Evolutionary conservation across 1,284 basidiomycete genomes (phyloP).

Genomic region (Trichosporon ovoides): DNA sequence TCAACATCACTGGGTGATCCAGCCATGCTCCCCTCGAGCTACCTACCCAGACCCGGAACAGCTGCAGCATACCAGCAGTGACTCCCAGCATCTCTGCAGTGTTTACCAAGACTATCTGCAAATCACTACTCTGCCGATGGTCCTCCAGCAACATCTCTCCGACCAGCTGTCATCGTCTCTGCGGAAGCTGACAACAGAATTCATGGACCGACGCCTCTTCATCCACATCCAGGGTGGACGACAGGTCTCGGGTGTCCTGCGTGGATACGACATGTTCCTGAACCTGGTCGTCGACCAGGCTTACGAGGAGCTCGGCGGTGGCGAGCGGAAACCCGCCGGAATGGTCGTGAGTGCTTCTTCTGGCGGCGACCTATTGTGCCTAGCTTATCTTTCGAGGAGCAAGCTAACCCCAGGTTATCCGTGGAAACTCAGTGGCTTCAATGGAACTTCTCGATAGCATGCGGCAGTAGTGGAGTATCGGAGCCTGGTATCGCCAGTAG

Average conservation of each 20-base stretch:
- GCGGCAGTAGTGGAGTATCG: conserved; percentile 16
- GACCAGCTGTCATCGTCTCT: too few species aligned
- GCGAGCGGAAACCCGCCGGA: conserved; percentile 83
- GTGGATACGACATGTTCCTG: conserved; percentile 97
- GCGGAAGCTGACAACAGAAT: conserved; percentile 57
- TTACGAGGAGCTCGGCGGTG: conserved; percentile 80
- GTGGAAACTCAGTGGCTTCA: conserved; percentile 88
- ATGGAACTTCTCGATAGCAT: conserved; percentile 48
- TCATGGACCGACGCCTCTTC: conserved; percentile 97
- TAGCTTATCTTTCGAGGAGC: too few species aligned
- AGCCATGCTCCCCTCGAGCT: too few species aligned
- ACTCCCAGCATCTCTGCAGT: too few species aligned
- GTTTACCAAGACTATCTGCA: too few species aligned
- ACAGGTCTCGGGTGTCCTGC: conserved; percentile 88
- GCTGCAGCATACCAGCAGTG: too few species aligned
- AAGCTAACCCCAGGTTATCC: conserved; percentile 64
- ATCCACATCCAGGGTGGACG: conserved; percentile 93
- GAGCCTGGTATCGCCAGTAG: neutral
- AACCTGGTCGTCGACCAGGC: conserved; percentile 97
- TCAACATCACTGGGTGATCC: too few species aligned
- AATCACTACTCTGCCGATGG: too few species aligned
- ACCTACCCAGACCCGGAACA: too few species aligned
- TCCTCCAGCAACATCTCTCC: too few species aligned
- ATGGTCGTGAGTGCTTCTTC: conserved; percentile 65
- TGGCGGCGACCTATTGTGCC: neutral